Conservation (phyloP, 2,329 filamentous ascomycete genomes). For the Atkinsonella hypoxylon region DNA sequence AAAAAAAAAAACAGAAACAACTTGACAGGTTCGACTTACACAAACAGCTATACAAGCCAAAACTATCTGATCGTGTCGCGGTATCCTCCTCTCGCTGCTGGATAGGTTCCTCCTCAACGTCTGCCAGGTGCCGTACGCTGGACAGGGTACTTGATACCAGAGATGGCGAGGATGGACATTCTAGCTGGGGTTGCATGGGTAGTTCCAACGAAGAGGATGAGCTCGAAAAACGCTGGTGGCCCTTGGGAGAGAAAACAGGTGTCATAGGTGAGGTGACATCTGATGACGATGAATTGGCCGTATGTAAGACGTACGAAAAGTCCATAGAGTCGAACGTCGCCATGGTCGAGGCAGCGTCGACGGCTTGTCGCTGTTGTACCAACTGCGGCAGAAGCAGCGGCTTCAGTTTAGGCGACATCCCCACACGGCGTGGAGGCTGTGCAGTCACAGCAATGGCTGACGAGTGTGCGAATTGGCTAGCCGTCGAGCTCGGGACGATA, state of each 20-base stretch:
- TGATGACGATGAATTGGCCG: constrained; percentile 46
- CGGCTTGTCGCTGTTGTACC: constrained; percentile 4
- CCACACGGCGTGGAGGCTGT: constrained; percentile 4
- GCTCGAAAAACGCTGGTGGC: constrained; percentile 56
- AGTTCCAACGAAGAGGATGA: constrained; percentile 69
- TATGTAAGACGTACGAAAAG: constrained; percentile 29
- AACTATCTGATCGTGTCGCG: constrained; percentile 15
- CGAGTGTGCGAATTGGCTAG: background rate
- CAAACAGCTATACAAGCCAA: constrained; percentile 53
- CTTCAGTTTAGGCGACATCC: constrained; percentile 7
- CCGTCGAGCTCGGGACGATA: background rate
- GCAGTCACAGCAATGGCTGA: background rate
- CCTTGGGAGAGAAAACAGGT: constrained; percentile 55
- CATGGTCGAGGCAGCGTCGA: constrained; percentile 18
- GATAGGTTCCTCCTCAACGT: constrained; percentile 72
- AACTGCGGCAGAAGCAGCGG: constrained; percentile 7
- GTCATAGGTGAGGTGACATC: constrained; percentile 59
- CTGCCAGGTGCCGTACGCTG: constrained; percentile 58
- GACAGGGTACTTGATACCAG: constrained; percentile 32
- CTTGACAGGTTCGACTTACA: constrained; percentile 41
- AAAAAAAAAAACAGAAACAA: background rate
- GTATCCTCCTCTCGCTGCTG: constrained; percentile 56
- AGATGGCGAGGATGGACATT: constrained; percentile 12
- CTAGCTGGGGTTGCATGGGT: constrained; percentile 20
- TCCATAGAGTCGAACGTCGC: constrained; percentile 23